Evolutionary conservation across 768 basidiomycete species (phyloP), one percentile per base, ranked within the genome.

Genomic region (Crepidotus variabilis): DNA sequence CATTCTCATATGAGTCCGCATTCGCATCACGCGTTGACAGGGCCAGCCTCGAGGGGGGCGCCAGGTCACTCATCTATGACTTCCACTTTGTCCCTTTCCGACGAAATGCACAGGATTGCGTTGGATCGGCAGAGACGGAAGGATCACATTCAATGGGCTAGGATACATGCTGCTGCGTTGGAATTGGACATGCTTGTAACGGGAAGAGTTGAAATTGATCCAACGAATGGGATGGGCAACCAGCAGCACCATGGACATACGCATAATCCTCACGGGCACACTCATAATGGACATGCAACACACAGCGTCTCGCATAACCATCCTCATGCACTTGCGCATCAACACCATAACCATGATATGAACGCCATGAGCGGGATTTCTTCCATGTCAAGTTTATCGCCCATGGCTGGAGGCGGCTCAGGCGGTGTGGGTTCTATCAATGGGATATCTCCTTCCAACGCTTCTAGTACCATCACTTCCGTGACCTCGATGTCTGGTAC

Each of bases 91-190:
- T 79, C 80, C 18, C 70, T 84, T 50, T 72, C 77, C 6, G 83
- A 83, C 60, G 83, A 85, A 63, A 81, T 86, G 79, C 82, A 85
- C 55, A 76, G 84, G 16, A 84, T 86, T 54, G 83, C 82, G 20
- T 68, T 63, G 21, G 85, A 86, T 53, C 73, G 85, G 46, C 83
- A 84, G 60, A 73, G 83, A 2, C 75, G 83, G 54, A 85, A 84
- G 54, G 84, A 86, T 54, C 78, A 86, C 57, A 81, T 86, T 0
- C 81, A 84, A 52, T 86, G 85, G 85, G 85, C 85, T 0, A 78
- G 82, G 34, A 81, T 86, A 11, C 85, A 86, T 60, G 85, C 82
- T 0, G 80, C 84, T 3, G 83, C 84, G 8, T 74, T 86, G 45
- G 84, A 86, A 60, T 74, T 85, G 1, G 80, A 81, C 13, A 75